Conservation (phyloP, 805 yeast genomes). For the Cyberlindnera japonica region DNA sequence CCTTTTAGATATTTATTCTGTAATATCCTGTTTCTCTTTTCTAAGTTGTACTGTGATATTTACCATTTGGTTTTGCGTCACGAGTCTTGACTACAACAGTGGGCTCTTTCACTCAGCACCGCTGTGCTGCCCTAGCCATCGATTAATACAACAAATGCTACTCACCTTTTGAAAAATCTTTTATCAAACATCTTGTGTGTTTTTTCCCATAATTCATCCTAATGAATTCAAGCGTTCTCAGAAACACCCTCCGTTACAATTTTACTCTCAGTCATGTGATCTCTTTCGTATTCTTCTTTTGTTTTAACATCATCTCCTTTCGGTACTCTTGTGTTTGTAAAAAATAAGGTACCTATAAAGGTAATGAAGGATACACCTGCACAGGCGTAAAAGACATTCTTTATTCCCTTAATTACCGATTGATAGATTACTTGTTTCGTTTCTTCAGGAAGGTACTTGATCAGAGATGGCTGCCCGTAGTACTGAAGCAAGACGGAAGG, state of each 20-base stretch:
- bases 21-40: too few species aligned
- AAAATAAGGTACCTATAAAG: slow-evolving; percentile 33
- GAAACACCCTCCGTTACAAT: neutral
- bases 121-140: too few species aligned
- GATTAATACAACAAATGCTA: too few species aligned
- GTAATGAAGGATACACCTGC: slow-evolving; percentile 35
- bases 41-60: too few species aligned
- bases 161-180: too few species aligned
- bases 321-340: slow-evolving; percentile 43
- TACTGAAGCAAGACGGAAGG: neutral
- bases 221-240: neutral
- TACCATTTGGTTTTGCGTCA: too few species aligned
- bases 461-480: slow-evolving; percentile 5
- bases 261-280: neutral
- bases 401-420: slow-evolving; percentile 35
- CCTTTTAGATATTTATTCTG: too few species aligned
- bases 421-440: slow-evolving; percentile 16
- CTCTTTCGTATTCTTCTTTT: neutral
- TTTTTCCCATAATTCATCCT: neutral
- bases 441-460: slow-evolving; percentile 3
- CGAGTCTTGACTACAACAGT: too few species aligned
- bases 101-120: too few species aligned
- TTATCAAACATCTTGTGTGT: too few species aligned
- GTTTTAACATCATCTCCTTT: slow-evolving; percentile 6
- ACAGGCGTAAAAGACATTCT: slow-evolving; percentile 38